These are phyloP conservation scores for Byssoonygena ceratinophila DNA, from an alignment of 2,329 filamentous ascomycete species.

Conservation along the genomic window DNA sequence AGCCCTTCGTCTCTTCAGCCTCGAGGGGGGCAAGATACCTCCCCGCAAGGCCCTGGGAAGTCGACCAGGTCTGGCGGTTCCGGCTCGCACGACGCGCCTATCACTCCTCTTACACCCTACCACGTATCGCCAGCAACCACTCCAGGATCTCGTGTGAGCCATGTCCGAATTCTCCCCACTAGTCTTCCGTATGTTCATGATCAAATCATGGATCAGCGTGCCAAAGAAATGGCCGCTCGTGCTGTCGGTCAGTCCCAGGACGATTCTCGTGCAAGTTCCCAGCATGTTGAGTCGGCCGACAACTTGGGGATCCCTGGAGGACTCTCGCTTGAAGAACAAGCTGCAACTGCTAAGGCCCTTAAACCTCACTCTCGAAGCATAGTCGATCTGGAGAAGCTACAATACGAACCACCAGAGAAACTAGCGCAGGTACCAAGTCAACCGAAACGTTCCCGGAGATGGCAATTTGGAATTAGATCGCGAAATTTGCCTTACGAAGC, in stretches of 20 bases:
- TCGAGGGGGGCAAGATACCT: neutral
- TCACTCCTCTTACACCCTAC: conserved; percentile 10
- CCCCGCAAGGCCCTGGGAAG: neutral
- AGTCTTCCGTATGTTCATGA: conserved; percentile 84
- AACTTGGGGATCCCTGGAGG: conserved; percentile 16
- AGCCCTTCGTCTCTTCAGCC: conserved; percentile 25
- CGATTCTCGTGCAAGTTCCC: conserved; percentile 5
- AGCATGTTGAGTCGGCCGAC: neutral
- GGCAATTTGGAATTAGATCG: conserved; percentile 96
- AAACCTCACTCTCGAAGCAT: conserved; percentile 74
- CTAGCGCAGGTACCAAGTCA: conserved; percentile 41
- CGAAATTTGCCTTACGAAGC: conserved; percentile 91
- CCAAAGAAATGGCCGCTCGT: conserved; percentile 23
- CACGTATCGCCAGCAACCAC: neutral
- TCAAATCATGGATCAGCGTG: conserved; percentile 64
- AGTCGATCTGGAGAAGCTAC: conserved; percentile 53
- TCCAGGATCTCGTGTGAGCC: conserved; percentile 52
- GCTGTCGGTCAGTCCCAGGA: conserved; percentile 37
- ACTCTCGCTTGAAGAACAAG: conserved; percentile 57
- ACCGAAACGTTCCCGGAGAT: conserved; percentile 64
- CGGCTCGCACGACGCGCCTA: conserved; percentile 5
- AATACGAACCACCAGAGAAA: conserved; percentile 46
- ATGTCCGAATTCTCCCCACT: conserved; percentile 82
- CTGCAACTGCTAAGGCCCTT: conserved; percentile 66
- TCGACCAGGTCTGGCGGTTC: neutral